phyloP scores from a whole-genome alignment of 495 filamentous ascomycete species.

The Viridothelium virens region DNA sequence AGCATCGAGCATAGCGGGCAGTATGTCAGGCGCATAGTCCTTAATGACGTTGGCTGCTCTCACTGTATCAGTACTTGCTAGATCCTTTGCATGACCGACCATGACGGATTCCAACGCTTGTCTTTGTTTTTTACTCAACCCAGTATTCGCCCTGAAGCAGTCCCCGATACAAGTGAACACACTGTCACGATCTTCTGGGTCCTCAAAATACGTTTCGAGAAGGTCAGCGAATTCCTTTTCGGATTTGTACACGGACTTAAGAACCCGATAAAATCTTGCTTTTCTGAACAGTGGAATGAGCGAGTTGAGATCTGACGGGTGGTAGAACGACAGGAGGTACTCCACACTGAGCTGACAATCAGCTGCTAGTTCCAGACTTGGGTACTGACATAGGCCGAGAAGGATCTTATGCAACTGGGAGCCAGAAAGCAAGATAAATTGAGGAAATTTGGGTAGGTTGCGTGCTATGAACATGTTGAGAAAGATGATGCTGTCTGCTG shows the following conservation, averaged over 20 bases:
- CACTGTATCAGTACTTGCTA: conserved; percentile 61
- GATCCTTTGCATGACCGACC: conserved; percentile 54
- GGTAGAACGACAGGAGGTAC: conserved; percentile 88
- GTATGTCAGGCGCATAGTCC: conserved; percentile 58
- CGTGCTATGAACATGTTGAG: conserved; percentile 97
- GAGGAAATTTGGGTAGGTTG: conserved; percentile 91
- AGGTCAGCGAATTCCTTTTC: conserved; percentile 76
- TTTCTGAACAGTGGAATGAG: conserved; percentile 70
- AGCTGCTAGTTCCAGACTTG: conserved; percentile 71
- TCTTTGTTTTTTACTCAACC: conserved; percentile 63
- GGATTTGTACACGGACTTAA: conserved; percentile 77
- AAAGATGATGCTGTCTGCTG: conserved; percentile 77
- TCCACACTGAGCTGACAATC: conserved; percentile 94
- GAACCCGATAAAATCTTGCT: conserved; percentile 84
- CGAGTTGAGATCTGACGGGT: conserved; percentile 68
- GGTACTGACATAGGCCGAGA: conserved; percentile 73
- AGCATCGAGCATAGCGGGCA: conserved; percentile 58
- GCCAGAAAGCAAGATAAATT: conserved; percentile 86
- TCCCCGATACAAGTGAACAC: conserved; percentile 76
- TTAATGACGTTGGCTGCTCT: conserved; percentile 64
- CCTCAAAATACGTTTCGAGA: conserved; percentile 76
- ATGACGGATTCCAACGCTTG: conserved; percentile 69
- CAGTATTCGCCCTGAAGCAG: conserved; percentile 65
- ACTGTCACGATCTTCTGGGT: conserved; percentile 60
- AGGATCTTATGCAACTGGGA: conserved; percentile 75